These are phyloP conservation scores for Camellia sinensis DNA, from an alignment of 148 eudicot genomes.

Conservation along the genomic window DNA sequence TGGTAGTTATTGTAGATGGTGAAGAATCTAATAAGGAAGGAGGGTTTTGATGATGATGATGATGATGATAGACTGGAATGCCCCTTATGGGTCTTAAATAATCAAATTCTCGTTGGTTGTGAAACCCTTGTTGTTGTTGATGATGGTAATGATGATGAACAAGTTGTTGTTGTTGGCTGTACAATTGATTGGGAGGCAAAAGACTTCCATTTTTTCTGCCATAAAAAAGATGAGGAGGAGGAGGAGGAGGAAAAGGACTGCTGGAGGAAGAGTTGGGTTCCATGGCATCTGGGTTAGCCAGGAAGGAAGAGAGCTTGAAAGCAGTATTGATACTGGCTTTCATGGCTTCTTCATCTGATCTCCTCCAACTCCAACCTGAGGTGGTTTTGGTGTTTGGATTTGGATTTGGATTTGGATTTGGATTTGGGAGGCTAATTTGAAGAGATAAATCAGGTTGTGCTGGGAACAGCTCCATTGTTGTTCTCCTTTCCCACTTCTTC, in stretches of 20 bases:
- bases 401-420: too few species aligned
- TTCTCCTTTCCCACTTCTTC: not conserved
- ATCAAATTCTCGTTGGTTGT: slow-evolving; percentile 21
- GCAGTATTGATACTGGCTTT: slow-evolving; percentile 12
- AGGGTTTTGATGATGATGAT: slow-evolving; percentile 17
- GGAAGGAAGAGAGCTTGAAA: not conserved
- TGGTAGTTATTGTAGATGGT: not conserved
- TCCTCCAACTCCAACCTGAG: slow-evolving; percentile 19
- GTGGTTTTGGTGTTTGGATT: slow-evolving; percentile 37
- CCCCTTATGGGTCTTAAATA: slow-evolving; percentile 58
- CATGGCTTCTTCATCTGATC: slow-evolving; percentile 21
- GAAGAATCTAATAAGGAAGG: slow-evolving; percentile 15
- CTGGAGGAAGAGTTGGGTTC: not conserved
- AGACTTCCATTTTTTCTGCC: not conserved
- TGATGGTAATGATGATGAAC: not conserved
- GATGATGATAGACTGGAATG: slow-evolving; percentile 58
- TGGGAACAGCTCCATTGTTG: slow-evolving; percentile 67
- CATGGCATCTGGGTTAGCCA: not conserved
- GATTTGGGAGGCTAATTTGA: slow-evolving; percentile 69
- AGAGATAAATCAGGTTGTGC: slow-evolving; percentile 73
- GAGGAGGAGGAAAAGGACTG: not conserved
- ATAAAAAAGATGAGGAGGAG: not conserved
- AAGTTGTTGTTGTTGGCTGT: not conserved
- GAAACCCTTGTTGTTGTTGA: slow-evolving; percentile 19
- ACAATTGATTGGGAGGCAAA: not conserved